Evolutionary conservation across 2,329 filamentous ascomycete genomes (phyloP).

Genomic region (Passalora sequoiae): DNA sequence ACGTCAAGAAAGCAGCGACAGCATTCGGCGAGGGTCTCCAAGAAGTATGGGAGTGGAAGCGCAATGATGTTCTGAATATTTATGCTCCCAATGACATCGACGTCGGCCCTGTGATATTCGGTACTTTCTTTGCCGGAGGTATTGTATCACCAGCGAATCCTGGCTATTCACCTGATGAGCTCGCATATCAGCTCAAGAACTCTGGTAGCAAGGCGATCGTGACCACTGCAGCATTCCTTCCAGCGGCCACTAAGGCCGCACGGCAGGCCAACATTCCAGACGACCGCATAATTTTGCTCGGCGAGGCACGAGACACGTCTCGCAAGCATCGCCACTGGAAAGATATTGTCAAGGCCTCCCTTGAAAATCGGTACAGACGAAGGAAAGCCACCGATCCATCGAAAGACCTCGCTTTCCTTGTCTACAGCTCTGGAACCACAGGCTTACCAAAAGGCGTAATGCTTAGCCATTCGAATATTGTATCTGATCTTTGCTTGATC

Average conservation of each 20-base stretch:
- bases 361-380: conserved; percentile 53
- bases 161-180: conserved; percentile 75
- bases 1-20: conserved; percentile 60
- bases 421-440: conserved; percentile 86
- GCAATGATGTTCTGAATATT: conserved; percentile 75
- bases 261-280: conserved; percentile 62
- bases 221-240: conserved; percentile 64
- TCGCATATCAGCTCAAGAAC: conserved; percentile 78
- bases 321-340: conserved; percentile 65
- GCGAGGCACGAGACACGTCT: conserved; percentile 58
- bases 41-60: conserved; percentile 69
- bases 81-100: conserved; percentile 86
- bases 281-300: conserved; percentile 69
- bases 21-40: conserved; percentile 78
- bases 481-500: conserved; percentile 59
- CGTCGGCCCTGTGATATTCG: conserved; percentile 55
- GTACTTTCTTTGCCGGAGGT: conserved; percentile 76
- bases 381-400: conserved; percentile 56
- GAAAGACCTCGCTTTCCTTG: conserved; percentile 74
- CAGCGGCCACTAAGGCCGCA: conserved; percentile 62
- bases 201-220: conserved; percentile 68
- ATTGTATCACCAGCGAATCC: conserved; percentile 82
- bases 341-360: conserved; percentile 59
- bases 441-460: conserved; percentile 88
- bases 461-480: conserved; percentile 76